Base-by-base conservation (phyloP, 306 rosid species). In the Vicia faba region DNA sequence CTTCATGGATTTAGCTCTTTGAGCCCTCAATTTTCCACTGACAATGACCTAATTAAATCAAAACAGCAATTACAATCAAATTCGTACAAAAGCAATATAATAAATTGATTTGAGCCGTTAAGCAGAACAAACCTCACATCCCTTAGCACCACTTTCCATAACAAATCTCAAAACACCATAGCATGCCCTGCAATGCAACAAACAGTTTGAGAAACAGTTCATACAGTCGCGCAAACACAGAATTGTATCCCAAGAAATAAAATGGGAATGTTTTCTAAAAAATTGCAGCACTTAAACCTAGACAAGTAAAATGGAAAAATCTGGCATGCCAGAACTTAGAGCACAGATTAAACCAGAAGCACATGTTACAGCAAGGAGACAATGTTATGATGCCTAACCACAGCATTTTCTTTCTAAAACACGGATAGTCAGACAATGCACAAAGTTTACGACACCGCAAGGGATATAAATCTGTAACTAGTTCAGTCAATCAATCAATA, bases 101-200 rank as follows among this genome's bases (percentile, higher is more conserved):
- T 18, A 39, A 2, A 39, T 2, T 12, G 41, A 31, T 5, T 20
- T 19, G 3, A 61, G 19, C 44, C 19, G 35, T 18, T 61, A 12
- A 0, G 11, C 3, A 39, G 33, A 61, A 61, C 67, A 61, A 12
- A 61, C 67, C 67, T 61, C 67, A 2, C 67, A 61, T 61, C 67
- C 67, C 50, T 61, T 61, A 18, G 67, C 67, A 11, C 67, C 67
- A 20, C 50, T 61, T 40, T 61, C 67, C 67, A 61, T 61, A 39
- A 39, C 67, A 19, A 61, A 61, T 39, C 67, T 39, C 67, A 61
- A 19, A 61, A 61, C 67, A 61, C 67, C 67, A 39, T 61, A 61
- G 18, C 67, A 61, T 2, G 49, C 67, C 67, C 67, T 61, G 50
- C 5, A 61, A 38, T 61, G 36, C 5, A 61, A 38, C 18, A 61